These are phyloP conservation scores for Candida yuanshanica DNA, from an alignment of 805 yeast species.

Conservation along the genomic window DNA sequence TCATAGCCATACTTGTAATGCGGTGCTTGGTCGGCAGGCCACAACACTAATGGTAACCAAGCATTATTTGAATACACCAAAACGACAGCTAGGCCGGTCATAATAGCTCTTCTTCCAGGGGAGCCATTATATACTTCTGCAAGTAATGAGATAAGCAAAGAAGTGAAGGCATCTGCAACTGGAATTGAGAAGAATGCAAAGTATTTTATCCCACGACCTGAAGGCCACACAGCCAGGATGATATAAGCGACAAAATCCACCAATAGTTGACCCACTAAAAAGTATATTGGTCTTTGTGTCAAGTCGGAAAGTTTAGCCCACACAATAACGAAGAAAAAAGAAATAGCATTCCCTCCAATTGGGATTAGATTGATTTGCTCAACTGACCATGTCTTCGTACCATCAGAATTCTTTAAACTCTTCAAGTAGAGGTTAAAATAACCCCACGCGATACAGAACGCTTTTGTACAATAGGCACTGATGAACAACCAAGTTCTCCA, in stretches of 20 bases:
- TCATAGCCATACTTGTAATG: constrained; percentile 34
- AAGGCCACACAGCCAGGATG: constrained; percentile 10
- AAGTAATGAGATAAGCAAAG: constrained; percentile 7
- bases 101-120: constrained; percentile 34
- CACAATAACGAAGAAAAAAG: constrained; percentile 7
- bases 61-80: constrained; percentile 40
- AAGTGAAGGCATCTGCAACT: constrained; percentile 5
- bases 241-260: constrained; percentile 3
- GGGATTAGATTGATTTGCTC: constrained; percentile 15
- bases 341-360: constrained; percentile 13
- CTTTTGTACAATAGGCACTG: constrained; percentile 6
- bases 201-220: constrained; percentile 2
- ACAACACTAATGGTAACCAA: constrained; percentile 34
- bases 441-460: constrained; percentile 2
- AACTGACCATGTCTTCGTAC: constrained; percentile 5
- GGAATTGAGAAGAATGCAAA: constrained; percentile 11
- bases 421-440: constrained; percentile 15
- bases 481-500: constrained; percentile 11
- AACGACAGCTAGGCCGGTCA: constrained; percentile 34
- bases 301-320: constrained; percentile 10
- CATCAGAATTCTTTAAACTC: constrained; percentile 10
- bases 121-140: constrained; percentile 22
- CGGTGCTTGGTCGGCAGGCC: constrained; percentile 41
- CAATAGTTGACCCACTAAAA: constrained; percentile 1
- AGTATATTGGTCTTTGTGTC: constrained; percentile 5